These are phyloP conservation scores for Phtheirospermum japonicum DNA, from an alignment of 257 asterid species.

Conservation along the genomic window DNA sequence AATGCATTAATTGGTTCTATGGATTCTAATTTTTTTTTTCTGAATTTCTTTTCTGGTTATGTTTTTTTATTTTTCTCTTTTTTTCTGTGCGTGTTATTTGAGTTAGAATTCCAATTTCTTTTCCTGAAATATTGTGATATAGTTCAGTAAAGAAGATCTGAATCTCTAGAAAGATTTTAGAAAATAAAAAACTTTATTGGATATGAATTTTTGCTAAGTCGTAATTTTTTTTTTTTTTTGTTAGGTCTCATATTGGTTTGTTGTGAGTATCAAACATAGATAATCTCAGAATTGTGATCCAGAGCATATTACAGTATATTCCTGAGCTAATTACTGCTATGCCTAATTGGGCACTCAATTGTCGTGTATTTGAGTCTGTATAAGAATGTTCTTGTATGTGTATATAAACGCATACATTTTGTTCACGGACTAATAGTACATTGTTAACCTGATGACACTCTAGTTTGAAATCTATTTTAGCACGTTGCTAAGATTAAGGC, in stretches of 20 bases:
- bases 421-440: too few relatives aligned
- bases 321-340: neutral
- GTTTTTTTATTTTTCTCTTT: neutral
- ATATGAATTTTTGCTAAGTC: neutral
- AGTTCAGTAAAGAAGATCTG: neutral
- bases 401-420: too few relatives aligned
- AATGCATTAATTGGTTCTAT: neutral
- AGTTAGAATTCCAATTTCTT: neutral
- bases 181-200: neutral
- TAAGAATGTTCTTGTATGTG: neutral
- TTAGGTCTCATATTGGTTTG: neutral
- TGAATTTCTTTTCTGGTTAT: neutral
- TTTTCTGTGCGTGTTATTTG: neutral
- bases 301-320: neutral
- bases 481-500: constrained; percentile 1
- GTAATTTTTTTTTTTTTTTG: neutral
- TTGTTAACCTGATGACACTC: too few relatives aligned
- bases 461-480: neutral
- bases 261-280: neutral
- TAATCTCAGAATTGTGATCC: constrained; percentile 11
- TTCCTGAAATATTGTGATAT: neutral
- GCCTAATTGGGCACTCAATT: too few relatives aligned
- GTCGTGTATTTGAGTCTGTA: neutral
- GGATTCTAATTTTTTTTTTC: neutral
- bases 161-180: neutral